Percentiles rank a stretch among this genome's conserved stretches.
These are phyloP conservation scores for Sugiyamaella mastotermitis DNA, from an alignment of 805 yeast species.

Conservation along the genomic window DNA sequence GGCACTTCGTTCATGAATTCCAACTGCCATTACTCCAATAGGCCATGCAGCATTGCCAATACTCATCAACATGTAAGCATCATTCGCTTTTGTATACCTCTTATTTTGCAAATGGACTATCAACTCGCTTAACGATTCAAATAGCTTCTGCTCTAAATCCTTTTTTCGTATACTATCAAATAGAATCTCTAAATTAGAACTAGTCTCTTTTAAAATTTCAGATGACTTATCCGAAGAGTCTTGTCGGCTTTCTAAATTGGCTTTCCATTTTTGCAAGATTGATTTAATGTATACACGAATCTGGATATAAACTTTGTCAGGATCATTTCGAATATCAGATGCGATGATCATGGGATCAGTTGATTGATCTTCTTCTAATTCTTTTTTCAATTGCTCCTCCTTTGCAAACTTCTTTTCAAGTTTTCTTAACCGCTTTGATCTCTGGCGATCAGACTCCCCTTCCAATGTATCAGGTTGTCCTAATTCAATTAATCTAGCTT, in stretches of 20 bases:
- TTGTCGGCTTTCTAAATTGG: slow-evolving; percentile 31
- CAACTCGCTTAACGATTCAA: slow-evolving; percentile 54
- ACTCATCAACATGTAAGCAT: slow-evolving; percentile 66
- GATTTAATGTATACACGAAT: slow-evolving; percentile 43
- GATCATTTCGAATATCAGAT: slow-evolving; percentile 32
- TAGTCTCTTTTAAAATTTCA: slow-evolving; percentile 40
- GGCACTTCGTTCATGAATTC: slow-evolving; percentile 71
- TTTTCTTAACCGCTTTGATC: slow-evolving; percentile 18
- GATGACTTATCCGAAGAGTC: slow-evolving; percentile 8
- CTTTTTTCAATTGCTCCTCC: slow-evolving; percentile 21
- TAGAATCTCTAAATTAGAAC: slow-evolving; percentile 43
- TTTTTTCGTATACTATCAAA: slow-evolving; percentile 48
- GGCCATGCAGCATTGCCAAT: slow-evolving; percentile 94
- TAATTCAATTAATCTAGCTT: slow-evolving; percentile 21
- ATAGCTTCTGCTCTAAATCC: slow-evolving; percentile 34
- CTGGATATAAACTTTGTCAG: slow-evolving; percentile 34
- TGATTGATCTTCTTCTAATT: slow-evolving; percentile 23
- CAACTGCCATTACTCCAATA: slow-evolving; percentile 72
- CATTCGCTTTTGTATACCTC: slow-evolving; percentile 50
- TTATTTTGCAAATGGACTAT: slow-evolving; percentile 52
- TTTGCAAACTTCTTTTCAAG: slow-evolving; percentile 14
- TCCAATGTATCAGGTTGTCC: slow-evolving; percentile 22
- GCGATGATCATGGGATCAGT: slow-evolving; percentile 27
- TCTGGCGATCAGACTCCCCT: slow-evolving; percentile 21
- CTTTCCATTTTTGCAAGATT: slow-evolving; percentile 35